Base-by-base conservation (phyloP, 2,329 filamentous ascomycete species). In the Colletotrichum gigasporum region DNA sequence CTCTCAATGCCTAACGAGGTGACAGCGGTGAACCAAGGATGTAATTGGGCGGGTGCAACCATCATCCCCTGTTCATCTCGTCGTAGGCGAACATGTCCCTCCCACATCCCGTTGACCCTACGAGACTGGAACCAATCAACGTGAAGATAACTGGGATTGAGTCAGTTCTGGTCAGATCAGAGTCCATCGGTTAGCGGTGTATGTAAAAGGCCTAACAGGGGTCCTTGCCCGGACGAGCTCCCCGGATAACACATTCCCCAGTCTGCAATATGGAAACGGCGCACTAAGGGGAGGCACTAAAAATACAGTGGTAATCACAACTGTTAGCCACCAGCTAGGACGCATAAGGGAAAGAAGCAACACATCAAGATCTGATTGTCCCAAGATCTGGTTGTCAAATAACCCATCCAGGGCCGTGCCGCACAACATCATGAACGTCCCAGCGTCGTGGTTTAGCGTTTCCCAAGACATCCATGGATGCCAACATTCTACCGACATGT, bases 151-250 rank as follows among this genome's bases (percentile, higher is more conserved):
- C 24, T 12, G n/a, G n/a, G 18, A 28, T 28, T 26, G 58, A 62
- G 58, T 62, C 58, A 62, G 42, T 57, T 14, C 18, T 14, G 9
- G 20, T 34, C 20, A 18, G n/a, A 44, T 35, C 48, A 57, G 42
- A 62, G 58, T 62, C 57, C 42, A 35, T 14, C 20, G 4, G 20
- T 35, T 16, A 22, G 42, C 32, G 58, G 52, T 50, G 42, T 24
- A 37, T 50, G 42, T 44, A 7, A 37, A 26, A n/a, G 28, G 37
- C 26, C 18, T 35, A 56, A 24, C 28, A 14, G 3, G 35, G 37
- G 26, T 26, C 35, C 34, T 34, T 22, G 32, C 28, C 51, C 52
- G 52, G 52, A 16, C 44, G 24, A 28, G 14, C 9, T 51, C 52
- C 52, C 34, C 42, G 44, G 48, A 24, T 16, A 37, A 18, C 7